These are phyloP conservation scores for Chloromonas sp. DNA, from an alignment of 163 green algal genomes.

Conservation along the genomic window DNA sequence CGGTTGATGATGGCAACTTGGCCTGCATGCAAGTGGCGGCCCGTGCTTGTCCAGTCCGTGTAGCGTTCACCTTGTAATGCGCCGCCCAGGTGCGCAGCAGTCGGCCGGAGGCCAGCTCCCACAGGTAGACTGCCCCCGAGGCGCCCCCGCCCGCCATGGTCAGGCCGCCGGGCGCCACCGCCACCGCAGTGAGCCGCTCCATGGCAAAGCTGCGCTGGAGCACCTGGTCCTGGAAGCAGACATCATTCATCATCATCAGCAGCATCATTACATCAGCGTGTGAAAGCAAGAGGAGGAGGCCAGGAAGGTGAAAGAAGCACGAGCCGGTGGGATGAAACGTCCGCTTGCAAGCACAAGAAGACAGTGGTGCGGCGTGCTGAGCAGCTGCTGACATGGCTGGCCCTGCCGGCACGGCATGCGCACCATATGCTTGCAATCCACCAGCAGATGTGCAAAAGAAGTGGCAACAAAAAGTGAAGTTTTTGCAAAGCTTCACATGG, in stretches of 20 bases:
- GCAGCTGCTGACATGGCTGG: too few relatives aligned
- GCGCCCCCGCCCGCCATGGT: slow-evolving; percentile 55
- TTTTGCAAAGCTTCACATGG: too few relatives aligned
- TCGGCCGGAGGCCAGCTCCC: slow-evolving; percentile 59
- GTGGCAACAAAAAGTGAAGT: too few relatives aligned
- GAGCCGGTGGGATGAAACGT: not conserved
- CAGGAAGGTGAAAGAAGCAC: not conserved
- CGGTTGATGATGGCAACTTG: too few relatives aligned
- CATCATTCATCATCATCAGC: not conserved
- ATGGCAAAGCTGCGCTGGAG: slow-evolving; percentile 57
- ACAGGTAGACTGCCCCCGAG: slow-evolving; percentile 71
- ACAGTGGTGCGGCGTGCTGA: too few relatives aligned
- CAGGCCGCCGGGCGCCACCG: slow-evolving; percentile 42
- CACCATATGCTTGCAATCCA: too few relatives aligned
- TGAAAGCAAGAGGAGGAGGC: not conserved
- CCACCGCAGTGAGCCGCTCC: slow-evolving; percentile 53
- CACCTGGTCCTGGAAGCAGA: slow-evolving; percentile 57
- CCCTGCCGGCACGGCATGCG: too few relatives aligned
- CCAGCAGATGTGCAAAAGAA: too few relatives aligned
- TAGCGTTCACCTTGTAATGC: slow-evolving; percentile 73
- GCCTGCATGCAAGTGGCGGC: too few relatives aligned
- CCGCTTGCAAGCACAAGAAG: too few relatives aligned
- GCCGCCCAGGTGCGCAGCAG: slow-evolving; percentile 70
- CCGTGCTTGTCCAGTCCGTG: too few relatives aligned
- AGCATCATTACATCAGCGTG: too few relatives aligned